A percentile compares a stretch with the other conserved stretches of the same genome.
phyloP scores from a whole-genome alignment of 1,139 yeast genomes.

The Sugiyamaella grinbergsii region DNA sequence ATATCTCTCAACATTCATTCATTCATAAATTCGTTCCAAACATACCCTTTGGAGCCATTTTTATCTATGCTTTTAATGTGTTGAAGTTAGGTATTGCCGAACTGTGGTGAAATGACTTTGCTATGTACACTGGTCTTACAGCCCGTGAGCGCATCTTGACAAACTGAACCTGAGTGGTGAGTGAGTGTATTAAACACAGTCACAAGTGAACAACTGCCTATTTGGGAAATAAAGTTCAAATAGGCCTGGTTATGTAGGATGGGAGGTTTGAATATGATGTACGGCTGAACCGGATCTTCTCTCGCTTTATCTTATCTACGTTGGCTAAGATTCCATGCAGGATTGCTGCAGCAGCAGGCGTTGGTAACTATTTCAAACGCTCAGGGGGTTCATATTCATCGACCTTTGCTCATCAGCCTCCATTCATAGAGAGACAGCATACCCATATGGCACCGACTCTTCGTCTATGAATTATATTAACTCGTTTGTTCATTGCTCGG shows the following conservation, averaged over 20 bases:
- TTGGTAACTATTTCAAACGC: too few relatives aligned
- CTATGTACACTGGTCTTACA: not conserved
- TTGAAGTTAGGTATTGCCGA: constrained; percentile 17
- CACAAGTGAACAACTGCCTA: constrained; percentile 1
- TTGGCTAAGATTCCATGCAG: too few relatives aligned
- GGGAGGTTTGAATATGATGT: not conserved
- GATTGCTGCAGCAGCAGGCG: too few relatives aligned
- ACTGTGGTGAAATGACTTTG: constrained; percentile 19
- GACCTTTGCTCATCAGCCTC: too few relatives aligned
- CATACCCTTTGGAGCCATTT: constrained; percentile 30
- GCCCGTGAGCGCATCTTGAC: constrained; percentile 2
- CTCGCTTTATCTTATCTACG: not conserved
- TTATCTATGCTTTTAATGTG: constrained; percentile 22
- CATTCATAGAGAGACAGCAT: too few relatives aligned
- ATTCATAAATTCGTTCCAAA: constrained; percentile 1
- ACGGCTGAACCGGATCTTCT: not conserved
- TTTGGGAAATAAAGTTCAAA: not conserved
- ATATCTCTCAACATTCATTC: constrained; percentile 2
- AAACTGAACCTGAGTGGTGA: constrained; percentile 8
- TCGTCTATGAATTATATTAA: too few relatives aligned
- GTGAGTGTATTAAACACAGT: constrained; percentile 5
- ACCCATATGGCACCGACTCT: too few relatives aligned
- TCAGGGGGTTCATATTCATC: too few relatives aligned
- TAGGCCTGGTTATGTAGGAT: not conserved
- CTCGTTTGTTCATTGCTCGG: too few relatives aligned